A percentile compares a stretch with the other conserved stretches of the same genome.
Conservation (phyloP, 2,329 filamentous ascomycete species). For the Xylariaceae sp. region DNA sequence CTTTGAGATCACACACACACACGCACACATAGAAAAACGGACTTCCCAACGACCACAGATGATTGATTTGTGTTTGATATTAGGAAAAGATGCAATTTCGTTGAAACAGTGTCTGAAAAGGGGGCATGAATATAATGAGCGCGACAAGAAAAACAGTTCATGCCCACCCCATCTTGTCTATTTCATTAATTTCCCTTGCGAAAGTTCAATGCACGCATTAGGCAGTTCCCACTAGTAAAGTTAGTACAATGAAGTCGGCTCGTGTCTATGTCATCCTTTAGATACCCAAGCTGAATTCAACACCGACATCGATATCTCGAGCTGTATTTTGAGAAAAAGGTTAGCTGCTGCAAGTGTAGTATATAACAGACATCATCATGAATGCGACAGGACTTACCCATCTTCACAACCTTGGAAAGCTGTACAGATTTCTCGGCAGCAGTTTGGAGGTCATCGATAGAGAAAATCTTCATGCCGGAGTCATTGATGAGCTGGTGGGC, state of each 20-base stretch:
- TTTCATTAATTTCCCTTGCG: slow-evolving; percentile 14
- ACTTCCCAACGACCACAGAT: neutral
- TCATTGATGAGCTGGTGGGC: slow-evolving; percentile 93
- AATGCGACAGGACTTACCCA: slow-evolving; percentile 58
- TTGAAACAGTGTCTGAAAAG: slow-evolving; percentile 7
- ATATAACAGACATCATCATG: neutral
- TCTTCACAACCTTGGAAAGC: slow-evolving; percentile 98
- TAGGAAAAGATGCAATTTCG: slow-evolving; percentile 9
- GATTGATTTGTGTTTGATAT: neutral
- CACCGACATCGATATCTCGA: slow-evolving; percentile 93
- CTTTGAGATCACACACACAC: neutral
- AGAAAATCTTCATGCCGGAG: slow-evolving; percentile 98
- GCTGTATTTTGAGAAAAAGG: slow-evolving; percentile 42
- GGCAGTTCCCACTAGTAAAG: slow-evolving; percentile 28
- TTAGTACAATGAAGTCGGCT: slow-evolving; percentile 31
- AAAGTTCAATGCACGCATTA: slow-evolving; percentile 14
- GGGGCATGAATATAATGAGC: slow-evolving; percentile 11
- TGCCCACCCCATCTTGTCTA: slow-evolving; percentile 16
- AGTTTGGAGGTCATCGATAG: slow-evolving; percentile 94
- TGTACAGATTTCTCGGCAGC: slow-evolving; percentile 98
- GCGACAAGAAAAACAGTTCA: slow-evolving; percentile 12
- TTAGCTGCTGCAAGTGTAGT: slow-evolving; percentile 15
- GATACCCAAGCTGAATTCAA: slow-evolving; percentile 92
- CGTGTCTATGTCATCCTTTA: slow-evolving; percentile 44
- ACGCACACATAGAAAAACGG: no score